phyloP scores from a whole-genome alignment of 306 rosid species.

The Pyrus bretschneideri region DNA sequence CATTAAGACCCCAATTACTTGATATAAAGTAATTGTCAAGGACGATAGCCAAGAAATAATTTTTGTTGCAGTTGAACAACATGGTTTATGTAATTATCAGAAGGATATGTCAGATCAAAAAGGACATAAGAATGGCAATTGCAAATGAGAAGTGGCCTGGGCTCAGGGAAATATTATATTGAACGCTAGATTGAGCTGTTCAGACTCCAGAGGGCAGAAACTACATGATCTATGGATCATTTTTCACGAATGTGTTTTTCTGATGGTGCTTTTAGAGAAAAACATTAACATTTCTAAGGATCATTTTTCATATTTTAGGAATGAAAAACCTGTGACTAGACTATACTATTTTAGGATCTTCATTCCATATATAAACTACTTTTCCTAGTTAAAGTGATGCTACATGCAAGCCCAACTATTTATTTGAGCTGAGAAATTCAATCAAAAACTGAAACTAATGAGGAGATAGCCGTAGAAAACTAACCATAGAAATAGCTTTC shows the following conservation, averaged over 20 bases:
- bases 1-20: too few relatives aligned
- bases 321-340: neutral
- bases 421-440: slow-evolving; percentile 1
- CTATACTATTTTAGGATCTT: neutral
- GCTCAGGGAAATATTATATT: neutral
- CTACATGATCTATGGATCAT: neutral
- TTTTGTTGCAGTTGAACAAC: too few relatives aligned
- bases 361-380: neutral
- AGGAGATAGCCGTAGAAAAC: slow-evolving; percentile 18
- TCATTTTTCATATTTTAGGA: neutral
- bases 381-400: neutral
- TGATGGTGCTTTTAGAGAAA: neutral
- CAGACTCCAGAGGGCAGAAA: neutral
- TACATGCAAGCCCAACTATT: neutral
- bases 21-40: too few relatives aligned
- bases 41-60: too few relatives aligned
- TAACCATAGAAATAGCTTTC: slow-evolving; percentile 93
- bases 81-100: too few relatives aligned
- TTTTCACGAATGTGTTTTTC: neutral
- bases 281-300: neutral
- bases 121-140: neutral
- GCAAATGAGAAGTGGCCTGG: neutral
- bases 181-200: neutral
- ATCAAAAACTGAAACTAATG: slow-evolving; percentile 17
- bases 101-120: too few relatives aligned